Base-by-base conservation (phyloP, 225 moss, liverwort and hornwort species). In the Marchantia polymorpha region DNA sequence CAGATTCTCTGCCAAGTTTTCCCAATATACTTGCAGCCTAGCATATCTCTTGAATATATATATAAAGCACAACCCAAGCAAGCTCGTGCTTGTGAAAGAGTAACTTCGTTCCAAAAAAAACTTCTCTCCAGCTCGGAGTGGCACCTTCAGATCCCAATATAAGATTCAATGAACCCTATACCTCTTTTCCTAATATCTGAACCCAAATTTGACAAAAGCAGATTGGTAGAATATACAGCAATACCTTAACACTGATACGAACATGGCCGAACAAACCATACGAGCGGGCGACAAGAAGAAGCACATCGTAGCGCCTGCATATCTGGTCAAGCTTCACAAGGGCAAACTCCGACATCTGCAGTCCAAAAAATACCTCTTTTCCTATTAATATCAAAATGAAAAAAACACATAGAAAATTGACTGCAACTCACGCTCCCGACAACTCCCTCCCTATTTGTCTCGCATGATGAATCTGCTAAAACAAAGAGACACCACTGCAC, bases 191-290 rank as follows among this genome's bases (percentile, higher is more conserved):
- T 39, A 39, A 39, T 39, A 39, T 69, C 69, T n/a, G 19, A n/a
- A 50, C 19, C 70, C 15, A 47, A 20, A 46, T 48, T 39, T 13
- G 20, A 22, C 49, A 22, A 22, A 22, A 10, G 51, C 7, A 15
- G 9, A 50, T n/a, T 9, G 4, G 50, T 39, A 59, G 75, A 75
- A 16, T 59, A 39, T 75, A 59, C 22, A 50, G 30, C 17, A 31
- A 15, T 90, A 99, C 99, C 92, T 83, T 82, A 25, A 91, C 82
- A 87, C 99, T 93, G 74, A 99, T 90, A 75, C 99, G 93, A 79
- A 99, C 89, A 88, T 95, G 90, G 75, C 99, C 99, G 73, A 93
- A 86, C 87, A 99, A 90, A 80, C 99, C 99, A 86, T 99, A 99
- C 52, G 99, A 99, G 31, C 99, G 90, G 47, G 99, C 95, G 72